Base-by-base conservation (phyloP, 23 red algal genomes). In the Gracilaria gracilis region DNA sequence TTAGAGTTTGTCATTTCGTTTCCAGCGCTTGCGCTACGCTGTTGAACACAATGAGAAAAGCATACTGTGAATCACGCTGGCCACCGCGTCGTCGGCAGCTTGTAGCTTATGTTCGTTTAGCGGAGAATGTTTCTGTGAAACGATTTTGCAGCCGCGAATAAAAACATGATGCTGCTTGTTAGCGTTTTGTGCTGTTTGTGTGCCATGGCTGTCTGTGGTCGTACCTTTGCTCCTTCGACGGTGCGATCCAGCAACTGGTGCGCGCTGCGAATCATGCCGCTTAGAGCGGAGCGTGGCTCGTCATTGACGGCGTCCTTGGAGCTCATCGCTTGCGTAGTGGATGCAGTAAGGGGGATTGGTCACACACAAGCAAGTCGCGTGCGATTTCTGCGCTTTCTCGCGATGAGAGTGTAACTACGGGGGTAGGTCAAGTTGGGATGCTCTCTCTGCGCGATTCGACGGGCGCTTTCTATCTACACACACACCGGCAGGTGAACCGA, bases 31-130 rank as follows among this genome's bases (percentile, higher is more conserved):
- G 5, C 5, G 28, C 23, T n/a, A n/a, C n/a, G n/a, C n/a, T n/a
- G n/a, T n/a, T 23, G 14, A 25, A 53, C 0, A 17, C 54, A 58
- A 53, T 19, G 34, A 81, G 23, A 69, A 25, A 80, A 2, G 54
- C 87, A n/a, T 81, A 90, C 87, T 90, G 76, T 90, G 87, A 81
- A 90, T 90, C 32, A 90, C 87, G 11, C 55, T 29, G 13, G 87
- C 53, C 4, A 90, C 87, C 21, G 87, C 87, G 24, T 90, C 87
- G 71, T 90, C 87, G 0, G 87, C 87, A 57, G 87, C 74, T 65
- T 80, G 21, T 0, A 90, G 76, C 24, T 81, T 90, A 8, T 90
- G 28, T 40, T 90, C 87, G 51, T 70, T 57, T 20, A 90, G 57
- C n/a, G 87, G 87, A 29, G 87, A 90, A 57, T 90, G 71, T 53